Evolutionary conservation across 139 green algal species (phyloP).

Genomic region (Chloropicon primus): DNA sequence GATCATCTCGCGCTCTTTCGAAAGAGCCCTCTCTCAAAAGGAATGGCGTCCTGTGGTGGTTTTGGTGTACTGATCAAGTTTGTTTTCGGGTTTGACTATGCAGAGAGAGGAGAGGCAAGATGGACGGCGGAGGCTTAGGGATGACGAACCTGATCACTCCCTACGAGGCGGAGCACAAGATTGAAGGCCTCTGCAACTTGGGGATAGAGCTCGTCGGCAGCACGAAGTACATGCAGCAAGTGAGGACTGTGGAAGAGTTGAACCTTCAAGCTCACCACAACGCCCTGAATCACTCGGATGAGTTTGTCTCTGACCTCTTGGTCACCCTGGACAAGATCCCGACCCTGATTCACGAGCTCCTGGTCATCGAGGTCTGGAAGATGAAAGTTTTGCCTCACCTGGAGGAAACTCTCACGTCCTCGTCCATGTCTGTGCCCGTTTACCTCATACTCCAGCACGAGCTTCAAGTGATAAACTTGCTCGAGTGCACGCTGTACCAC

Average conservation of each 20-base stretch:
- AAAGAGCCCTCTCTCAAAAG: too few species aligned
- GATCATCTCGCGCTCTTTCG: too few species aligned
- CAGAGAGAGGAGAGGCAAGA: background rate
- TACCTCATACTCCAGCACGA: constrained; percentile 67
- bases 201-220: constrained; percentile 38
- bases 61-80: too few species aligned
- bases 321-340: constrained; percentile 52
- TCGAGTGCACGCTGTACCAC: constrained; percentile 33
- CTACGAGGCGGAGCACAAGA: constrained; percentile 40
- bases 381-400: constrained; percentile 50
- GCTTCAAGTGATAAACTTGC: constrained; percentile 54
- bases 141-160: constrained; percentile 17
- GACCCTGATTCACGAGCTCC: constrained; percentile 51
- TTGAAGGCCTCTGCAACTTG: constrained; percentile 26
- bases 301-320: constrained; percentile 71
- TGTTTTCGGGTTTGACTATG: background rate
- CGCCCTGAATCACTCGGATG: constrained; percentile 50
- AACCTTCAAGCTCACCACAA: constrained; percentile 67
- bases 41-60: too few species aligned
- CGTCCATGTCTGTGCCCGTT: background rate
- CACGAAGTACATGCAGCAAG: constrained; percentile 41
- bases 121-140: background rate
- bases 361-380: constrained; percentile 50
- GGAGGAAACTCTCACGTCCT: constrained; percentile 35
- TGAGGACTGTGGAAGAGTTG: constrained; percentile 37